phyloP scores from a whole-genome alignment of 2,329 filamentous ascomycete species.

The Pyrenochaeta sp. region DNA sequence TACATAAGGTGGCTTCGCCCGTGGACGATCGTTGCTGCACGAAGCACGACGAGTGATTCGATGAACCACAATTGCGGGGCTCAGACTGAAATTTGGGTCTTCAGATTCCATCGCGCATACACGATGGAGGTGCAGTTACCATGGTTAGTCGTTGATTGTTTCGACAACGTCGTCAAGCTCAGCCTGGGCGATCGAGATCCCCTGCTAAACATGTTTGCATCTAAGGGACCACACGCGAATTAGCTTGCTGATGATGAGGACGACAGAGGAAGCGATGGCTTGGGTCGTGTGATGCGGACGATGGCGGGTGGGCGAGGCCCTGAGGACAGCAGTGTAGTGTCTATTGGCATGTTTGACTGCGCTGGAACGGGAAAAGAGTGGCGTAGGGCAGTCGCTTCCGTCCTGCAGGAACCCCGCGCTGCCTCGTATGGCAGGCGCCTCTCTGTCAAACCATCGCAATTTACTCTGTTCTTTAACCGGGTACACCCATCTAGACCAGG shows the following conservation, averaged over 20 bases:
- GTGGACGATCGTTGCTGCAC: not conserved
- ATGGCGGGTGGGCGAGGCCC: not conserved
- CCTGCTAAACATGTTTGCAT: not conserved
- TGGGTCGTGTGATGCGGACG: not conserved
- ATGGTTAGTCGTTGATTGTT: too few species aligned
- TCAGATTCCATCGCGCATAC: not conserved
- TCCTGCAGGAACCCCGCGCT: too few species aligned
- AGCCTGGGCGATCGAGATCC: not conserved
- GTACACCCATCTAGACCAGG: not conserved
- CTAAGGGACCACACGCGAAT: too few species aligned
- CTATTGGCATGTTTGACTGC: not conserved
- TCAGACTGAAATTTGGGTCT: not conserved
- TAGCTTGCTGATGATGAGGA: too few species aligned
- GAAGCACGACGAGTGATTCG: not conserved
- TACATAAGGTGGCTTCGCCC: conserved; percentile 1
- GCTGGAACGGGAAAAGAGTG: not conserved
- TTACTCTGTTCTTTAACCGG: not conserved
- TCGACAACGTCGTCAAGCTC: too few species aligned
- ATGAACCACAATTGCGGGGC: not conserved
- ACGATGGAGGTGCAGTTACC: not conserved
- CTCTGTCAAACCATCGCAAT: not conserved
- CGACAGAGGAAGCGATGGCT: not conserved
- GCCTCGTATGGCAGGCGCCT: not conserved
- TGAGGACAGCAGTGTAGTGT: not conserved
- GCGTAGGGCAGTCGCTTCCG: not conserved